Base-by-base conservation (phyloP, 768 basidiomycete species). In the Tulasnella sp. region DNA sequence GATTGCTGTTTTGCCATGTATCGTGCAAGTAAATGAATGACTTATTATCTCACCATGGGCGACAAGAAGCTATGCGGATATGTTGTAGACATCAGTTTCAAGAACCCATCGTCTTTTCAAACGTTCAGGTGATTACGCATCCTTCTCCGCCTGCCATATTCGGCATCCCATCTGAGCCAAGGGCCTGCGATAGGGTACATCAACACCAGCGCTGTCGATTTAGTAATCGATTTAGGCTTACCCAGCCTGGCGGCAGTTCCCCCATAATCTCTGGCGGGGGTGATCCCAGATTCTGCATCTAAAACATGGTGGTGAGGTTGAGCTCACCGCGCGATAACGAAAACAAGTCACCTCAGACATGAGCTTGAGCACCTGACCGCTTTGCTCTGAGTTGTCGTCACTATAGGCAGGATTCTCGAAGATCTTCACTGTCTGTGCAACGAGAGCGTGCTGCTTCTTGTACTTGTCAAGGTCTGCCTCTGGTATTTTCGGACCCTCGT, bases 201-300 rank as follows among this genome's bases (percentile, higher is more conserved):
- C 13, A 51, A n/a, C 10, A 2, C 11, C 8, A 2, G 17, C 21
- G 17, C n/a, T 7, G 23, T 11, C 21, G 5, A 11, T 48, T 4
- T 9, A 23, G 27, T 10, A 29, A 38, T 21, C 8, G 42, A 48
- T 10, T 43, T 19, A 10, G 13, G 56, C 64, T 53, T 34, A 65
- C 64, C 27, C 81, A 70, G n/a, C 85, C 87, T 2, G 86, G 78
- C 0, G 90, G 90, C 50, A 92, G 74, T 0, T 82, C 79, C 1
- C 88, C 90, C 86, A 92, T 90, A 51, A 92, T 78, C 65, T 88
- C 87, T 19, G 79, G 67, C 2, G 90, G 90, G 0, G 88, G 90
- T 3, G 84, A 78, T 4, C 90, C 89, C 58, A 81, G 77, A 2
- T 75, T 73, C 76, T 93, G 89, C 78, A 93, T 83, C 86, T 89